A percentile compares a stretch with the other conserved stretches of the same genome.
phyloP scores from a whole-genome alignment of 2,329 filamentous ascomycete genomes.

The Venturia effusa region DNA sequence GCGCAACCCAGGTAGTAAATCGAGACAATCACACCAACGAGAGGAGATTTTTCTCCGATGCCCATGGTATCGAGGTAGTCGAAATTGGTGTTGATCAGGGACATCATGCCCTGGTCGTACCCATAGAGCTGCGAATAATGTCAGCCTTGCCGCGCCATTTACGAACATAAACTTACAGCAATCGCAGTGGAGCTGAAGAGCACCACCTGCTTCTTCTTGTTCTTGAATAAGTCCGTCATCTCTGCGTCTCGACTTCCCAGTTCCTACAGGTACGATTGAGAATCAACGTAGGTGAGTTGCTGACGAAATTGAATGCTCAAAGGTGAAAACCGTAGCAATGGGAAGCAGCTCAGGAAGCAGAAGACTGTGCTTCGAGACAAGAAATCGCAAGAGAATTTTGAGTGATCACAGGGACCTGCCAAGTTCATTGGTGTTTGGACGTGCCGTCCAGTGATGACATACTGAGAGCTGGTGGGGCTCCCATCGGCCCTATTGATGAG shows the following conservation, averaged over 20 bases:
- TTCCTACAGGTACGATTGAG: not conserved
- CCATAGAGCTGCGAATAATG: conserved; percentile 1
- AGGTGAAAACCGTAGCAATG: not conserved
- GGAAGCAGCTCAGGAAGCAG: not conserved
- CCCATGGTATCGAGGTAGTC: conserved; percentile 48
- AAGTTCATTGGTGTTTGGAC: not conserved
- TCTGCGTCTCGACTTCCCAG: not conserved
- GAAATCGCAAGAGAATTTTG: not conserved
- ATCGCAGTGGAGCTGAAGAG: conserved; percentile 44
- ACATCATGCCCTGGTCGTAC: conserved; percentile 37
- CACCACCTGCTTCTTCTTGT: conserved; percentile 38
- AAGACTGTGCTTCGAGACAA: not conserved
- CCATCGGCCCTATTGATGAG: not conserved
- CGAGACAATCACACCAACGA: conserved; percentile 50
- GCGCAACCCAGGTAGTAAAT: conserved; percentile 54
- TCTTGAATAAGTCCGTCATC: conserved; percentile 8
- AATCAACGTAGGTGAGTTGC: not conserved
- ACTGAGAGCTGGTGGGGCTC: not conserved
- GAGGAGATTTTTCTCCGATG: conserved; percentile 36
- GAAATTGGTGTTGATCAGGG: conserved; percentile 43
- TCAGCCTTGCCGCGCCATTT: conserved; percentile 18
- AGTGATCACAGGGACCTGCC: not conserved
- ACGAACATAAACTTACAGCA: conserved; percentile 39
- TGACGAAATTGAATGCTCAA: not conserved
- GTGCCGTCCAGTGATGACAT: not conserved